phyloP scores from a whole-genome alignment of 176 grass and related monocot species.

The Aegilops speltoides region DNA sequence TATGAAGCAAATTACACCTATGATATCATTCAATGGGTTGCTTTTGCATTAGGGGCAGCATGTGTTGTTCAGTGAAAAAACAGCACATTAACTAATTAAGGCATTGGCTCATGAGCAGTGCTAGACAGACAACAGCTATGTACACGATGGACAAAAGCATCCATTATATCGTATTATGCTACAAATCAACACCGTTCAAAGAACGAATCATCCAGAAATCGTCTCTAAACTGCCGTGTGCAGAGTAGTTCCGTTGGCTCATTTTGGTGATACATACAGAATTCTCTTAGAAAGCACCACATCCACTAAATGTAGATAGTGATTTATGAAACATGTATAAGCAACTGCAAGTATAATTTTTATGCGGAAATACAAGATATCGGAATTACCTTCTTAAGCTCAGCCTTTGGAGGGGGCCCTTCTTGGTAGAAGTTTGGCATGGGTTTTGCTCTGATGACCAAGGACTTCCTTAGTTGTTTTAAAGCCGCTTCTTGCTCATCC shows the following conservation, averaged over 20 bases:
- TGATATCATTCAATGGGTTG: not conserved
- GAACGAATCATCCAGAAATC: no score
- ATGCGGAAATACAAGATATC: not conserved
- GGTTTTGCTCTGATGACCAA: conserved; percentile 82
- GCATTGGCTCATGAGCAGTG: not conserved
- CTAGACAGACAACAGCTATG: no score
- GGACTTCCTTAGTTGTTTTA: conserved; percentile 86
- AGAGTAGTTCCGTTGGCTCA: no score
- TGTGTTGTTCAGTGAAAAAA: not conserved
- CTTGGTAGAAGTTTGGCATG: conserved; percentile 95
- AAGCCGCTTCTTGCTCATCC: conserved; percentile 90
- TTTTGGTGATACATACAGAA: not conserved
- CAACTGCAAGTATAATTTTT: not conserved
- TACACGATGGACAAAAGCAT: no score
- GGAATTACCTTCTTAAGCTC: conserved; percentile 89
- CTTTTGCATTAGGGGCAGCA: not conserved
- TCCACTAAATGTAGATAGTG: not conserved
- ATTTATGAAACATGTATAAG: not conserved
- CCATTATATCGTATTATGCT: no score
- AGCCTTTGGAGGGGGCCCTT: conserved; percentile 84
- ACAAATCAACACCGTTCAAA: no score
- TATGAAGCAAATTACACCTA: not conserved
- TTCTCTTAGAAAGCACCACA: not conserved
- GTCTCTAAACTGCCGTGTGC: no score
- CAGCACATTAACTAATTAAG: not conserved